Evolutionary conservation across 2,329 filamentous ascomycete genomes (phyloP), one percentile per base, ranked within the genome.

Genomic region (Sporothrix phasma): DNA sequence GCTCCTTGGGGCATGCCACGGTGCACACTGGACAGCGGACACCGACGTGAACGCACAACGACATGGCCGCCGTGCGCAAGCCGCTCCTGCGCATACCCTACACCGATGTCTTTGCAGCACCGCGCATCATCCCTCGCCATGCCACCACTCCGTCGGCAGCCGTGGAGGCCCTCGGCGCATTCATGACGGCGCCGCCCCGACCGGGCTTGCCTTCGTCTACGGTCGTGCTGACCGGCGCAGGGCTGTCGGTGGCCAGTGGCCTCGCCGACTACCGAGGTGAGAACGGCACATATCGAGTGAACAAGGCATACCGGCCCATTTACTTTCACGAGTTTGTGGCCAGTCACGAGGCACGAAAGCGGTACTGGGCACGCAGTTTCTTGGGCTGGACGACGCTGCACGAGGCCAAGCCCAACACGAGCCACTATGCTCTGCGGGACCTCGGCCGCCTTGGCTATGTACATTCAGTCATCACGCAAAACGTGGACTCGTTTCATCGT

Each of bases 321-420:
- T 99, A 96, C 77, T 92, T 89, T 74, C 86, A 91, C 74, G 94
- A 99, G 74, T 99, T 97, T 72, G 76, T 91, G 49, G 78, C 81
- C 54, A 89, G 79, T 68, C 93, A 97, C 75, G 90, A 92, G 73
- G 86, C 89, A 13, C 81, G 94, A 68, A 94, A 97, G 75, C 81
- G 94, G 66, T 99, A 99, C 74, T 99, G 94, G 94, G 93, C 94
- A 0, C 80, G 94, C 58, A 96, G 90, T 72, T 99, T 96, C 74
- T 78, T 99, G 22, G 94, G 94, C 43, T 97, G 92, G 92, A 87
- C 90, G 3, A 91, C 85, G 51, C 78, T 97, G 68, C 79, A 88
- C 71, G 87, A 85, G 67, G 90, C 91, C n/a, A 79, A 78, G 65
- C 92, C 93, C 13, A 97, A 97, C 72, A 77, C 79, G 3, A 87